phyloP scores from a whole-genome alignment of 495 filamentous ascomycete species.

The Penicillium robsamsonii region DNA sequence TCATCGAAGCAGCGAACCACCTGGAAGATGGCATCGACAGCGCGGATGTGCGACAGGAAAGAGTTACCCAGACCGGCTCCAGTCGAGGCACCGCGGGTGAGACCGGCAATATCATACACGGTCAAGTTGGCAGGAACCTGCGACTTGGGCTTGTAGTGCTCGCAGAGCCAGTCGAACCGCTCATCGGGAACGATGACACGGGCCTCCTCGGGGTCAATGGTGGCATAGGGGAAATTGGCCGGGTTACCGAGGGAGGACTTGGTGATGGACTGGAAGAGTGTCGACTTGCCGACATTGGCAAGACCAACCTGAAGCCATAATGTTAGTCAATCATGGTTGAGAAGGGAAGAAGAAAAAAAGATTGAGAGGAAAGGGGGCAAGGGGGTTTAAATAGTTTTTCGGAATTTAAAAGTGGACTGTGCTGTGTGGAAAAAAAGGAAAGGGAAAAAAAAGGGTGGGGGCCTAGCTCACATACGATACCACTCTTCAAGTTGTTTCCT shows the following conservation, averaged over 20 bases:
- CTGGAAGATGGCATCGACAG: constrained; percentile 99
- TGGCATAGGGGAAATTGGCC: constrained; percentile 99
- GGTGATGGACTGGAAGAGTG: constrained; percentile 98
- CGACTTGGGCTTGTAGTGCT: constrained; percentile 97
- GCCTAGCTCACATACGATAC: constrained; percentile 81
- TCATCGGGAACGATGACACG: constrained; percentile 97
- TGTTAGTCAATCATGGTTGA: constrained; percentile 23
- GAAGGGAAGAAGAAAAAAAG: constrained; percentile 17
- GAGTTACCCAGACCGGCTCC: constrained; percentile 97
- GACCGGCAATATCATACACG: constrained; percentile 98
- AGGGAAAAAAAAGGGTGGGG: constrained; percentile 35
- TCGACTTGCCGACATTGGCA: constrained; percentile 99
- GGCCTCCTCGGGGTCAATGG: constrained; percentile 97
- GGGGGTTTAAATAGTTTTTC: constrained; percentile 31
- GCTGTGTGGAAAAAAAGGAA: constrained; percentile 31
- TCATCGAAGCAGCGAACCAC: constrained; percentile 99
- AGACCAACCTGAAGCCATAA: constrained; percentile 75
- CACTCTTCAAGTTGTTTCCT: constrained; percentile 98
- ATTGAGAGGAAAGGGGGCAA: constrained; percentile 20
- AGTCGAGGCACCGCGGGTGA: constrained; percentile 94
- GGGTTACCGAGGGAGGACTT: constrained; percentile 97
- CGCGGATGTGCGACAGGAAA: constrained; percentile 98
- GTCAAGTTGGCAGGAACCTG: constrained; percentile 94
- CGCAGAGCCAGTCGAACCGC: constrained; percentile 91
- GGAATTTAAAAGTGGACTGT: constrained; percentile 39